These are phyloP conservation scores for Annulohypoxylon bovei DNA, from an alignment of 495 filamentous ascomycete genomes.

Conservation along the genomic window DNA sequence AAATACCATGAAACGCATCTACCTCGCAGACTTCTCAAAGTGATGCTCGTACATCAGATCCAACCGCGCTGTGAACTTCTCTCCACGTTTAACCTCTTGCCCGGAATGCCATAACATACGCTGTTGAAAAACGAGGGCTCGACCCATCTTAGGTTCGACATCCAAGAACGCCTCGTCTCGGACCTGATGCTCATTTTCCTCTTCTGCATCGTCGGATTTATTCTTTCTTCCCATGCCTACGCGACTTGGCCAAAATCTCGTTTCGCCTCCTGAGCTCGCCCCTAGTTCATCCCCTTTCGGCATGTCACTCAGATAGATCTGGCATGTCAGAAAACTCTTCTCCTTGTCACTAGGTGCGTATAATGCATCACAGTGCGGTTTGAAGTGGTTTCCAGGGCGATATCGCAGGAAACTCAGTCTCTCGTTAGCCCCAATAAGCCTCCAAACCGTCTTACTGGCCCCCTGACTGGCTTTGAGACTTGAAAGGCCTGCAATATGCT, in stretches of 20 bases:
- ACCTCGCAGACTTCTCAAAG: constrained; percentile 32
- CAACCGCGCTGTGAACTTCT: constrained; percentile 80
- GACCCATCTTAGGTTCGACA: constrained; percentile 74
- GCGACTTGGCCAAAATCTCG: constrained; percentile 61
- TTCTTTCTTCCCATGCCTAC: constrained; percentile 36
- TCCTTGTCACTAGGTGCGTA: constrained; percentile 68
- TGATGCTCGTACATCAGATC: constrained; percentile 76
- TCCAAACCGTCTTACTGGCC: constrained; percentile 52
- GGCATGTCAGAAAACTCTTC: constrained; percentile 66
- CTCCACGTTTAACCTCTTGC: constrained; percentile 74
- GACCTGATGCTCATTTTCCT: constrained; percentile 45
- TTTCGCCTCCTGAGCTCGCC: constrained; percentile 49
- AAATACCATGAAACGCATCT: not conserved
- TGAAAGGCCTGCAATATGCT: constrained; percentile 49
- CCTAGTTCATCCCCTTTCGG: constrained; percentile 52
- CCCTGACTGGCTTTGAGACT: constrained; percentile 46
- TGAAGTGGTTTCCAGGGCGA: constrained; percentile 78
- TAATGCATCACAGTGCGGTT: constrained; percentile 75
- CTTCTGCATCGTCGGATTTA: constrained; percentile 38
- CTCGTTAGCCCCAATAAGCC: constrained; percentile 74
- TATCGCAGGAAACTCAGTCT: constrained; percentile 85
- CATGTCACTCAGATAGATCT: constrained; percentile 72
- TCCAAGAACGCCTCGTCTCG: constrained; percentile 78
- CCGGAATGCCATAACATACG: constrained; percentile 73
- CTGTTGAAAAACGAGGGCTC: constrained; percentile 84